These are phyloP conservation scores for Coprinopsis strossmayeri DNA, from an alignment of 768 basidiomycete genomes.

Conservation along the genomic window DNA sequence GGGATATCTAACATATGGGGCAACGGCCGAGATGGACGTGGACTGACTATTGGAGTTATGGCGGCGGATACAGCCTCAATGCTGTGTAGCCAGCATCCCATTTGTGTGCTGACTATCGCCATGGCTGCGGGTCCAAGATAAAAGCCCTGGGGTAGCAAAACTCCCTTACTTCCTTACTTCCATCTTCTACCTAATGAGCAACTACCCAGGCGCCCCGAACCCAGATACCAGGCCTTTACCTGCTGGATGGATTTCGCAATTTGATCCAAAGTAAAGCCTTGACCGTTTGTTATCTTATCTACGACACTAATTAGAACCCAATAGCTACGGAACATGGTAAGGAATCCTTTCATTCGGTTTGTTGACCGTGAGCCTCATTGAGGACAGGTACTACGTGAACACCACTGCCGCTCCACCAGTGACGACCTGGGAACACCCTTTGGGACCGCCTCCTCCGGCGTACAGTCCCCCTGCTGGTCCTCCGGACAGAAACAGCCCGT, in stretches of 20 bases:
- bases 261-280: conserved; percentile 54
- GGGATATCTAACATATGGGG: too few species aligned
- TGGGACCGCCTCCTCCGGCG: conserved; percentile 40
- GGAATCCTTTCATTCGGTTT: conserved; percentile 14
- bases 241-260: conserved; percentile 63
- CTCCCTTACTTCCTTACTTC: conserved; percentile 12
- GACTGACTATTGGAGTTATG: too few species aligned
- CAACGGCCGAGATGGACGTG: too few species aligned
- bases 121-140: conserved; percentile 4
- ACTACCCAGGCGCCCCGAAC: conserved; percentile 26
- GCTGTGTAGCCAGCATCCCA: too few species aligned
- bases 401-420: conserved; percentile 54
- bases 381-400: conserved; percentile 71
- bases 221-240: conserved; percentile 60
- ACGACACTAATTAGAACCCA: conserved; percentile 12
- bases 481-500: too few species aligned
- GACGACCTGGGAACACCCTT: conserved; percentile 66
- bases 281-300: conserved; percentile 17
- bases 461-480: conserved; percentile 37
- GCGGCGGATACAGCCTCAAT: too few species aligned
- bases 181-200: conserved; percentile 33
- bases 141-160: conserved; percentile 7
- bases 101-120: not conserved
- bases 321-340: conserved; percentile 57
- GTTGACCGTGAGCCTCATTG: not conserved